Evolutionary conservation across 371 early-diverging fungal genomes (phyloP).

Genomic region (Zychaea mexicana): DNA sequence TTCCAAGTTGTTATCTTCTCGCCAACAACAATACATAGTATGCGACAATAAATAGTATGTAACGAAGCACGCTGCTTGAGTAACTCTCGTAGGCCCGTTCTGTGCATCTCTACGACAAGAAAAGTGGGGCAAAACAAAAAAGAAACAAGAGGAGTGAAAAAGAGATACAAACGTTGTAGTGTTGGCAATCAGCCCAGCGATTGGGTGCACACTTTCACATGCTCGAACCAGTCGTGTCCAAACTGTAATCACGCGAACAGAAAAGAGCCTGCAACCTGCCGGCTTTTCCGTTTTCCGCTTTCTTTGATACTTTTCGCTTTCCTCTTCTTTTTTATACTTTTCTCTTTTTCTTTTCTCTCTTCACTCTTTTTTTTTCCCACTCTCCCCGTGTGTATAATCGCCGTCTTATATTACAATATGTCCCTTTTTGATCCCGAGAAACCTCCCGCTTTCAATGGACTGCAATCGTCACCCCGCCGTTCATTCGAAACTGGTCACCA

Average conservation of each 20-base stretch:
- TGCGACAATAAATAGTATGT: too few species aligned
- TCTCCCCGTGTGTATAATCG: background rate
- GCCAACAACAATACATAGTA: too few species aligned
- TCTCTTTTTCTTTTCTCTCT: slow-evolving; percentile 8
- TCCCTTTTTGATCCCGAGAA: background rate
- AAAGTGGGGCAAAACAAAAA: too few species aligned
- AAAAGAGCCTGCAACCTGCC: background rate
- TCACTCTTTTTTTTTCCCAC: slow-evolving; percentile 7
- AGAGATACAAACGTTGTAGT: background rate
- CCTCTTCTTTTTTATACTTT: slow-evolving; percentile 9
- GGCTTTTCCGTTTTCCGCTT: slow-evolving; percentile 2
- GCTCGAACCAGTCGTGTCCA: background rate
- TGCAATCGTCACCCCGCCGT: background rate
- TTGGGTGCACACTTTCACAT: background rate
- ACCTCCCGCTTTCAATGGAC: background rate
- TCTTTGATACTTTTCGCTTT: background rate
- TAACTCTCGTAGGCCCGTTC: too few species aligned
- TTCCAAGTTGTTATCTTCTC: too few species aligned
- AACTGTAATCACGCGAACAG: background rate
- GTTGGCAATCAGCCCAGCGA: background rate
- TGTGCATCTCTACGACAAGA: too few species aligned
- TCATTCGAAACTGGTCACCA: background rate
- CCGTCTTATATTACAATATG: background rate
- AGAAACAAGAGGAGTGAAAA: background rate
- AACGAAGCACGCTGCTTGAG: too few species aligned